Conservation (phyloP, 345 rosid genomes). For the Eucalyptus urophylla region DNA sequence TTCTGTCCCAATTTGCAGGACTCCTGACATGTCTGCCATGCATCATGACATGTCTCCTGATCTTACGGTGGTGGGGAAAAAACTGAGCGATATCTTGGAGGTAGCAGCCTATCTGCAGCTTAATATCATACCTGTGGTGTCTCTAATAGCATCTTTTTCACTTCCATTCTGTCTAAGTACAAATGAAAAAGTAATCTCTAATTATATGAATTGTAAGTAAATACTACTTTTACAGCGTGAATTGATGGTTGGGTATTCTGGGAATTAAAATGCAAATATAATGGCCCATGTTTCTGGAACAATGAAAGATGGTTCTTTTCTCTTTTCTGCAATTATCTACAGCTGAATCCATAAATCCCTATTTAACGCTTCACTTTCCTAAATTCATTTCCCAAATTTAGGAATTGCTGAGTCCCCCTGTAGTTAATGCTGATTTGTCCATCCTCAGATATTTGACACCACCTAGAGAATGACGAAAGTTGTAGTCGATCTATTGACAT, state of each 20-base stretch:
- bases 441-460: conserved; percentile 13
- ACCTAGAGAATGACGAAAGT: conserved; percentile 11
- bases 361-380: not conserved
- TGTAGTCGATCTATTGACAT: conserved; percentile 16
- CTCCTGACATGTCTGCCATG: too few relatives aligned
- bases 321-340: not conserved
- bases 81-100: too few relatives aligned
- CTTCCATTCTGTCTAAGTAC: too few relatives aligned
- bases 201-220: not conserved
- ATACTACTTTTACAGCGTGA: not conserved
- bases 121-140: too few relatives aligned
- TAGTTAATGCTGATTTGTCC: not conserved
- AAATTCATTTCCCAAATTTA: not conserved
- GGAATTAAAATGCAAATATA: not conserved
- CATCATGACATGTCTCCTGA: too few relatives aligned
- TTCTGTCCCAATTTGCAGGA: too few relatives aligned
- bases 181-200: not conserved
- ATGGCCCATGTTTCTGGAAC: not conserved
- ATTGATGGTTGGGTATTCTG: not conserved
- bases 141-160: too few relatives aligned
- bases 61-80: too few relatives aligned
- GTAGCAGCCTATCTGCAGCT: too few relatives aligned
- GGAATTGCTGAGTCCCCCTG: not conserved
- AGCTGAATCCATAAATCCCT: not conserved
- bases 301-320: not conserved